Base-by-base conservation (phyloP, 768 basidiomycete genomes). In the Lentinula sp. region DNA sequence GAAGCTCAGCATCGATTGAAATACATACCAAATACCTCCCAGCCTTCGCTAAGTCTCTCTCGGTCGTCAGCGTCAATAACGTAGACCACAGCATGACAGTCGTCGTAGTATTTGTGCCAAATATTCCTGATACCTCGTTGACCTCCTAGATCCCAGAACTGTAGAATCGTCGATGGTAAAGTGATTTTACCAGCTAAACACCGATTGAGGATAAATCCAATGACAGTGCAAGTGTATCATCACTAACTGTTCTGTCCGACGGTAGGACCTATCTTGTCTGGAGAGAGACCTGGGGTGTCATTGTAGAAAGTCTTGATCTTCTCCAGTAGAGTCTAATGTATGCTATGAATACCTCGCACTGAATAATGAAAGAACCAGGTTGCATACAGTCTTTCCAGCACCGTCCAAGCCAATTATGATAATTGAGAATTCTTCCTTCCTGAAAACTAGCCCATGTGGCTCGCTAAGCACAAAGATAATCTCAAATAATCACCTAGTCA, bases 131-230 rank as follows among this genome's bases (percentile, higher is more conserved):
- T 96, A 23, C 95, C 94, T 1, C 89, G 79, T 70, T 98, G 96
- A 0, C 96, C 96, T 10, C 97, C 96, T 9, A 99, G 80, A 70
- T 99, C 97, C 86, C 94, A 97, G 80, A 98, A 98, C 69, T 93
- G 92, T 31, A 98, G 84, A 32, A 96, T 89, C 0, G 94, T 95
- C 0, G 95, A 96, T 0, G 97, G 93, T 4, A 99, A 81, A 0
- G 86, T 87, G 62, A 98, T 95, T 70, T 92, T 93, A 42, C 96
- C 97, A 72, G 91, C 96, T 97, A 67, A 43, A 18, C 21, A 40
- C 32, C 49, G n/a, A 55, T 11, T 57, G 31, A 13, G 34, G 31
- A 58, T 13, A 49, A 39, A 32, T 35, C 13, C 6, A 21, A 23
- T 1, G 56, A 45, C 32, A 34, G 55, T 18, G 10, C 5, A 46